Conservation (phyloP, 2,329 filamentous ascomycete species). For the Spiromastix sp. region DNA sequence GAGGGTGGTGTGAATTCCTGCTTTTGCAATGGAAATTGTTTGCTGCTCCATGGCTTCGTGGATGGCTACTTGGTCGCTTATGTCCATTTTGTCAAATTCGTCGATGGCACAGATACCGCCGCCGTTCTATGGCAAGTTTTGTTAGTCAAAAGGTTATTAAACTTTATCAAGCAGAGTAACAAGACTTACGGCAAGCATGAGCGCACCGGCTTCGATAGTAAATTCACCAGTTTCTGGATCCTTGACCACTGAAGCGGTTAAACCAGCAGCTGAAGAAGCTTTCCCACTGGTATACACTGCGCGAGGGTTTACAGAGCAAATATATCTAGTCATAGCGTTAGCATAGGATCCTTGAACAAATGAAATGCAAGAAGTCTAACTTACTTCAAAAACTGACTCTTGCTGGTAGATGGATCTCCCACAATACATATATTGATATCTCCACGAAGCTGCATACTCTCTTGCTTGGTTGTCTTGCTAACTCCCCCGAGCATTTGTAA, state of each 20-base stretch:
- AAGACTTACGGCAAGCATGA: conserved; percentile 70
- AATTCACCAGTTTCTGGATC: conserved; percentile 98
- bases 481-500: conserved; percentile 95
- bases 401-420: conserved; percentile 91
- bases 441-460: conserved; percentile 90
- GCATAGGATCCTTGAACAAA: background rate
- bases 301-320: conserved; percentile 91
- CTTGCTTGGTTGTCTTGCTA: conserved; percentile 68
- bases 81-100: conserved; percentile 99
- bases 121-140: conserved; percentile 37
- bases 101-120: conserved; percentile 98
- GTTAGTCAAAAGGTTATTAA: conserved; percentile 4
- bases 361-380: conserved; percentile 13
- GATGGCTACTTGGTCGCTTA: conserved; percentile 92
- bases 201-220: conserved; percentile 93
- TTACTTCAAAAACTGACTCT: conserved; percentile 89
- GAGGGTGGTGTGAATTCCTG: conserved; percentile 92
- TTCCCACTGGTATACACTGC: conserved; percentile 97
- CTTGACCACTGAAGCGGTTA: conserved; percentile 93
- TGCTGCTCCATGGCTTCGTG: conserved; percentile 99
- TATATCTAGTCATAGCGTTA: conserved; percentile 46
- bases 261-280: conserved; percentile 90
- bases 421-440: conserved; percentile 99
- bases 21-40: conserved; percentile 97
- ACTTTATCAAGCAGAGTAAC: background rate